phyloP scores from a whole-genome alignment of 2,329 filamentous ascomycete genomes.

The Cladosporium halotolerans region DNA sequence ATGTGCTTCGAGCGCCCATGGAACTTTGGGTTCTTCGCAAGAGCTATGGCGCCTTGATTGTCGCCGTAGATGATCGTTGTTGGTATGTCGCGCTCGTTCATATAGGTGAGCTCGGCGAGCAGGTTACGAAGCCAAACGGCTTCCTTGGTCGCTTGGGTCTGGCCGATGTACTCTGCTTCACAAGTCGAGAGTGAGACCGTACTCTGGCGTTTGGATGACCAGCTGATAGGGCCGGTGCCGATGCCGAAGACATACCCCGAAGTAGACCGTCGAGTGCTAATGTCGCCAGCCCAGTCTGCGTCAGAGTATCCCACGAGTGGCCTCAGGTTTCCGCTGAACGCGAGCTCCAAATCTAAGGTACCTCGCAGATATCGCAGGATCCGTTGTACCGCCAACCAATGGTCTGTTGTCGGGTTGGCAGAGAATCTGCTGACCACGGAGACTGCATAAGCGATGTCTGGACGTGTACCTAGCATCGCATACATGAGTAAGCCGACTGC shows the following conservation, averaged over 20 bases:
- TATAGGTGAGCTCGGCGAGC: neutral
- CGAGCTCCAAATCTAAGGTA: slow-evolving; percentile 12
- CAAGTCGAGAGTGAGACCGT: slow-evolving; percentile 18
- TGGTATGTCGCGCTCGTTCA: slow-evolving; percentile 1
- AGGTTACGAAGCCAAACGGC: slow-evolving; percentile 17
- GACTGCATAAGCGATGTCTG: slow-evolving; percentile 18
- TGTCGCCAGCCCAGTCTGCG: slow-evolving; percentile 17
- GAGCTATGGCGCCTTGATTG: slow-evolving; percentile 11
- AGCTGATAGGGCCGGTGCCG: slow-evolving; percentile 17
- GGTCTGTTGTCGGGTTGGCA: slow-evolving; percentile 13
- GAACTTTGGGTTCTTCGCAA: slow-evolving; percentile 4
- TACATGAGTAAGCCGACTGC: slow-evolving; percentile 20
- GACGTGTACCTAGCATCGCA: slow-evolving; percentile 17
- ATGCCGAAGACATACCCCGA: slow-evolving; percentile 21
- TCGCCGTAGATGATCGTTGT: slow-evolving; percentile 5
- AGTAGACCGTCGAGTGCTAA: slow-evolving; percentile 17
- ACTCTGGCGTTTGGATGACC: slow-evolving; percentile 18
- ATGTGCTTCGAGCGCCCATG: slow-evolving; percentile 7
- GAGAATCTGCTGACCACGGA: slow-evolving; percentile 14
- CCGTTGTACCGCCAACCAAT: slow-evolving; percentile 12
- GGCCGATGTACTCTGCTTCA: slow-evolving; percentile 22
- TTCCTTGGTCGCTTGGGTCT: slow-evolving; percentile 19
- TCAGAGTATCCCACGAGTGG: slow-evolving; percentile 18
- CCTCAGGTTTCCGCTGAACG: slow-evolving; percentile 10
- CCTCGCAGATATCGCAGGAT: slow-evolving; percentile 12